These are phyloP conservation scores for Gnomoniopsis smithogilvyi DNA, from an alignment of 2,329 filamentous ascomycete genomes.

Conservation along the genomic window DNA sequence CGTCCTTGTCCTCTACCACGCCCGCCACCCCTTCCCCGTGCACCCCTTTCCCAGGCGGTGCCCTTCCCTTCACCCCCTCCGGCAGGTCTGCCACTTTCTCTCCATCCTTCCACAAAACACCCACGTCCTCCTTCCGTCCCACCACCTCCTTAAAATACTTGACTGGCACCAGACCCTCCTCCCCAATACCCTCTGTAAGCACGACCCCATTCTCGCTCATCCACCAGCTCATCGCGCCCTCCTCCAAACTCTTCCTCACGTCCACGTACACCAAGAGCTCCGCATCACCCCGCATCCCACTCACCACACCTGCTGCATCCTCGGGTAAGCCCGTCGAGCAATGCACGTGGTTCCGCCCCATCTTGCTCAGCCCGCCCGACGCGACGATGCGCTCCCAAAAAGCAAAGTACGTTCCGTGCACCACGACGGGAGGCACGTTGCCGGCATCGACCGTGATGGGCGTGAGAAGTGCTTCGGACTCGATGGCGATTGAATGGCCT, in stretches of 20 bases:
- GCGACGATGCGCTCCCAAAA: slow-evolving; percentile 73
- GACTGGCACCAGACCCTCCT: slow-evolving; percentile 59
- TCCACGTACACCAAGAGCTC: slow-evolving; percentile 79
- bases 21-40: slow-evolving; percentile 24
- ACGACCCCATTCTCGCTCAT: slow-evolving; percentile 75
- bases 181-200: slow-evolving; percentile 56
- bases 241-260: slow-evolving; percentile 61
- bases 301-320: slow-evolving; percentile 53
- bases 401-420: slow-evolving; percentile 86
- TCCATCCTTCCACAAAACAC: slow-evolving; percentile 69
- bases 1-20: slow-evolving; percentile 25
- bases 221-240: slow-evolving; percentile 67
- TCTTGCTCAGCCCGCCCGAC: slow-evolving; percentile 74
- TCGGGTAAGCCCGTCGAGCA: slow-evolving; percentile 73
- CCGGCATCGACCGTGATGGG: slow-evolving; percentile 59
- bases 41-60: slow-evolving; percentile 40
- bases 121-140: slow-evolving; percentile 55
- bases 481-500: slow-evolving; percentile 79
- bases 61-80: slow-evolving; percentile 46
- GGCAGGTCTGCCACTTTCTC: slow-evolving; percentile 66
- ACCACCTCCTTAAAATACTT: slow-evolving; percentile 69
- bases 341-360: slow-evolving; percentile 87
- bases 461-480: slow-evolving; percentile 67
- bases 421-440: slow-evolving; percentile 63
- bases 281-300: slow-evolving; percentile 76